Evolutionary conservation across 768 basidiomycete species (phyloP), one percentile per base, ranked within the genome.

Genomic region (Crassisporium funariophilum): DNA sequence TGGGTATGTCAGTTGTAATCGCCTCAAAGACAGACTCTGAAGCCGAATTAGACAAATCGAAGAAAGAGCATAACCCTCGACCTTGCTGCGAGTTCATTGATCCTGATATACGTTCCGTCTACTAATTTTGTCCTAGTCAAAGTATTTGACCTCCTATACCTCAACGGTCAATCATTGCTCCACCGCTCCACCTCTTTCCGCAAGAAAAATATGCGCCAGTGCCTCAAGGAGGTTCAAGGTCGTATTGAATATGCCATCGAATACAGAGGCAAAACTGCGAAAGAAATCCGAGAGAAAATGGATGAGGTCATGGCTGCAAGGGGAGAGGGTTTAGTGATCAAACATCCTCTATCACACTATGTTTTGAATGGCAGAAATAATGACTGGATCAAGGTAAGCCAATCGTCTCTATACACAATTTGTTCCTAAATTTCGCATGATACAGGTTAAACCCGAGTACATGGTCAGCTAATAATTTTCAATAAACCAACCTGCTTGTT

Each of bases 321-420:
- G 44, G 97, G 97, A 3, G 97, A 98, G 65, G 97, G 97, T 0
- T 71, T 99, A 10, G 88, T 98, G 6, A 78, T 98, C 49, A 99
- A 99, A 64, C 86, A 93, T 55, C 85, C 86, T 0, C 68, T 79
- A 17, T 81, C 88, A 0, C 77, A 84, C 50, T 99, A 99, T 65
- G 74, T 82, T 10, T 70, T 97, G 34, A 94, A 95, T 56, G 92
- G 90, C 1, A 76, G 97, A 48, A 91, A 88, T 56, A 80, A 83
- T 63, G 87, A 91, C 57, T 99, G 97, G 95, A 83, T 95, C 59
- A 99, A 99, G 72, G 86, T 85, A 54, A 35, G 65, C 33, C 34
- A n/a, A 20, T 43, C 8, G 16, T 45, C 8, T 13, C 20, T 17
- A 19, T 35, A 22, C 5, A 12, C 8, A 17, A n/a, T 13, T 23